Conservation (phyloP, 2,329 filamentous ascomycete species). For the Rhexocercosporidium sp. region DNA sequence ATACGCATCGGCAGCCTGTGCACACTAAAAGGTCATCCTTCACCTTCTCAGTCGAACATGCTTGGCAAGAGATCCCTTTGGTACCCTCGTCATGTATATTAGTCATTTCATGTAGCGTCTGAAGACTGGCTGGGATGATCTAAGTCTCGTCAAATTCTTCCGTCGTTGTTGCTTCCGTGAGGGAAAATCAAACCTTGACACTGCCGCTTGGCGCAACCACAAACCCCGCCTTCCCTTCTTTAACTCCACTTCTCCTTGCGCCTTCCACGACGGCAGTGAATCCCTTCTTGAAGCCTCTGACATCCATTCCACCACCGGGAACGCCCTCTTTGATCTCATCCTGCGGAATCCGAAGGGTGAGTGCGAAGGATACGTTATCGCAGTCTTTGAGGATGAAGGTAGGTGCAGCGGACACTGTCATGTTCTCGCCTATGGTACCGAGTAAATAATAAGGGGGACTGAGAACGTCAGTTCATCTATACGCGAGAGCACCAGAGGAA, state of each 20-base stretch:
- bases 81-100: background rate
- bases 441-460: constrained; percentile 29
- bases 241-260: constrained; percentile 31
- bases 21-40: constrained; percentile 31
- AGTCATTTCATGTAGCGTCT: constrained; percentile 31
- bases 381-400: constrained; percentile 39
- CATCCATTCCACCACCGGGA: constrained; percentile 31
- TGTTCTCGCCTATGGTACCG: constrained; percentile 37
- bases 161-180: background rate
- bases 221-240: constrained; percentile 38
- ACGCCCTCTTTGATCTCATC: constrained; percentile 13
- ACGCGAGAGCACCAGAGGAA: background rate
- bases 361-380: constrained; percentile 29
- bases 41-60: constrained; percentile 28
- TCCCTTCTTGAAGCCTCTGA: constrained; percentile 34
- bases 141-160: constrained; percentile 13
- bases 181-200: constrained; percentile 23
- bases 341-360: constrained; percentile 28
- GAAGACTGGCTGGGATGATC: constrained; percentile 34
- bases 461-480: background rate
- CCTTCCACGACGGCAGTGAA: constrained; percentile 27
- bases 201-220: constrained; percentile 25
- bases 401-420: constrained; percentile 38
- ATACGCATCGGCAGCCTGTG: constrained; percentile 37
- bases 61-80: constrained; percentile 26